Evolutionary conservation across 495 filamentous ascomycete genomes (phyloP), one percentile per base, ranked within the genome.

Genomic region (Hypoxylon crocopeplum): DNA sequence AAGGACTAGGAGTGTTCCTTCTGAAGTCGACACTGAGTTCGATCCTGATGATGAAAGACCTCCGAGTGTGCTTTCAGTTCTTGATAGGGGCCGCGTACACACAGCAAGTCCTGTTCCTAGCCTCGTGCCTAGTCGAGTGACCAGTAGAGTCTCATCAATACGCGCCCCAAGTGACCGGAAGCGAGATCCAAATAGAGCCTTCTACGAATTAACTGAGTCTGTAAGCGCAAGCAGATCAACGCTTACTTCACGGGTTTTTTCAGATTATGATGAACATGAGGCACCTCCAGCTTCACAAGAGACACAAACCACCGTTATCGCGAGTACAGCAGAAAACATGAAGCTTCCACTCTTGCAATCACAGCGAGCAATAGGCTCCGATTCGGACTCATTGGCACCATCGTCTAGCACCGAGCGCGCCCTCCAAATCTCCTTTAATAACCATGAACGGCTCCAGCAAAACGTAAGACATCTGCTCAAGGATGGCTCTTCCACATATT

Each of bases 271-370:
- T 12, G 34, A 44, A 10, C 10, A 45, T 15, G 56, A 67, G 15
- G 33, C 15, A 34, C 20, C 38, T 8, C 20, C 61, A 27, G 27
- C 33, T 7, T 48, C 56, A 41, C 67, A 56, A 20, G 39, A 56
- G n/a, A 71, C 62, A 0, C 71, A 75, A 42, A 72, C 60, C 7
- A 74, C 69, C 3, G n/a, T 59, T 5, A 38, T 57, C 5, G 59
- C 57, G 5, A 66, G 55, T 15, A 58, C 34, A 11, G 21, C 25
- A 25, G 47, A 47, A 5, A 56, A 34, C 25, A 27, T 38, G 40
- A 63, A 57, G 36, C 42, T 36, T 34, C 37, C 56, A 7, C 5
- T 44, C 2, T 3, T 51, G 7, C 44, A 29, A 6, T 13, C 34
- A 1, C 20, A 17, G 12, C 41, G n/a, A 24, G 5, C 4, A 7